phyloP scores from a whole-genome alignment of 352 stramenopile species.

The Pythium vanterpoolii region DNA sequence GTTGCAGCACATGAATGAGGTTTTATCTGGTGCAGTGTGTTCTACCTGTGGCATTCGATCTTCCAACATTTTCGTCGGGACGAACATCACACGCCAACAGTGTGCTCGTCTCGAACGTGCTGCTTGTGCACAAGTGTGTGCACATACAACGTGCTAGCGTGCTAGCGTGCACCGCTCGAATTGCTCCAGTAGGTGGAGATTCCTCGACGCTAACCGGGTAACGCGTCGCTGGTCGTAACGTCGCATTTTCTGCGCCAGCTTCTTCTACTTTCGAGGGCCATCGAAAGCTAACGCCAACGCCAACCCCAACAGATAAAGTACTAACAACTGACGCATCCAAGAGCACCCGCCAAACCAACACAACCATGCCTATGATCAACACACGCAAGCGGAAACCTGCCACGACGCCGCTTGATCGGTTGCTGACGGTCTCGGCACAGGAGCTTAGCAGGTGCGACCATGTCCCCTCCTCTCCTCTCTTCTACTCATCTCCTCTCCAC shows the following conservation, averaged over 20 bases:
- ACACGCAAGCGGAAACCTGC: conserved; percentile 27
- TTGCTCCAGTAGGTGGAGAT: neutral
- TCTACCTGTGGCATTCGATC: conserved; percentile 9
- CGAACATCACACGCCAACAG: neutral
- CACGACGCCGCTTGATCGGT: conserved; percentile 12
- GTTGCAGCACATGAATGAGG: neutral
- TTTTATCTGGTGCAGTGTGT: conserved; percentile 3
- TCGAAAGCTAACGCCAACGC: neutral
- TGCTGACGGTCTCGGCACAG: conserved; percentile 15
- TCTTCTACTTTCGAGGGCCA: neutral
- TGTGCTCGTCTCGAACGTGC: neutral
- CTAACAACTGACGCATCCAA: neutral
- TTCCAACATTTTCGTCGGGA: conserved; percentile 10
- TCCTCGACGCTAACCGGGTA: neutral
- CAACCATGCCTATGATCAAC: conserved; percentile 23
- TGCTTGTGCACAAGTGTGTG: neutral
- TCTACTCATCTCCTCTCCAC: neutral
- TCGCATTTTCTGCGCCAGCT: neutral
- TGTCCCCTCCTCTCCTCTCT: neutral
- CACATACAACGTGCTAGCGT: neutral
- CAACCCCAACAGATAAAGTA: neutral
- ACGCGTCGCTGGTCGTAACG: neutral
- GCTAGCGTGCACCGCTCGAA: neutral
- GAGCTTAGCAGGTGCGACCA: conserved; percentile 13
- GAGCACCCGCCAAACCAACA: neutral